A percentile compares a stretch with the other conserved stretches of the same genome.
Conservation (phyloP, 2,329 filamentous ascomycete genomes). For the Aspergillus sojae region DNA sequence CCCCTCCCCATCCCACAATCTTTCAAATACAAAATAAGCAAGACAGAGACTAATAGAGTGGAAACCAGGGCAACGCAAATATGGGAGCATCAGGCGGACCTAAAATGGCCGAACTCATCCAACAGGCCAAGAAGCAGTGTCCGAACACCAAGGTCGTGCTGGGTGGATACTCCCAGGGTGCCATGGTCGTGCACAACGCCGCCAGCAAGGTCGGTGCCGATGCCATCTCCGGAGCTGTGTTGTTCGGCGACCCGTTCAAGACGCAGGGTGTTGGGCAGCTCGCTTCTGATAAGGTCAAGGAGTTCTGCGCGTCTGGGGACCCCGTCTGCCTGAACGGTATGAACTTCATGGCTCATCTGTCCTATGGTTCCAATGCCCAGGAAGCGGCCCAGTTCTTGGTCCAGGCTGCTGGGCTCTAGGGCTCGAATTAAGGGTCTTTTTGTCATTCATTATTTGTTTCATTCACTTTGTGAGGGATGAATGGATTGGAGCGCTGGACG, state of each 20-base stretch:
- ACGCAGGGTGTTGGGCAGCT: conserved; percentile 42
- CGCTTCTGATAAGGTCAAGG: conserved; percentile 46
- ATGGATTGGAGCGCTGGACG: not conserved
- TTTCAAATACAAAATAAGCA: not conserved
- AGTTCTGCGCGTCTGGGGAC: conserved; percentile 55
- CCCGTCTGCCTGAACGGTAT: conserved; percentile 54
- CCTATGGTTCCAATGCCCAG: conserved; percentile 41
- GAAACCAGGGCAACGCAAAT: conserved; percentile 27
- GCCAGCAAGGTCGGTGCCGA: conserved; percentile 31
- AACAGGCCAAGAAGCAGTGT: conserved; percentile 33
- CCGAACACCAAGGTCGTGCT: conserved; percentile 38
- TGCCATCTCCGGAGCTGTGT: conserved; percentile 45
- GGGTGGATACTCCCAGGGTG: conserved; percentile 39
- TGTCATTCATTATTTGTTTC: not conserved
- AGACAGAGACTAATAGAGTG: not conserved
- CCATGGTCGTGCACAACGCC: conserved; percentile 40
- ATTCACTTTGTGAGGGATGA: not conserved
- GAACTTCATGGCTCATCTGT: conserved; percentile 45
- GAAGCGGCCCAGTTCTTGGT: conserved; percentile 43
- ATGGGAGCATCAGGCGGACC: conserved; percentile 34
- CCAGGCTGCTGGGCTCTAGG: conserved; percentile 23
- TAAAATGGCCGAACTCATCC: conserved; percentile 32
- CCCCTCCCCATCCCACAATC: too few relatives aligned
- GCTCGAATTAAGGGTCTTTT: too few relatives aligned
- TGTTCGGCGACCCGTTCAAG: conserved; percentile 53